Conservation (phyloP, 2,329 filamentous ascomycete genomes). For the Zalaria obscura region DNA sequence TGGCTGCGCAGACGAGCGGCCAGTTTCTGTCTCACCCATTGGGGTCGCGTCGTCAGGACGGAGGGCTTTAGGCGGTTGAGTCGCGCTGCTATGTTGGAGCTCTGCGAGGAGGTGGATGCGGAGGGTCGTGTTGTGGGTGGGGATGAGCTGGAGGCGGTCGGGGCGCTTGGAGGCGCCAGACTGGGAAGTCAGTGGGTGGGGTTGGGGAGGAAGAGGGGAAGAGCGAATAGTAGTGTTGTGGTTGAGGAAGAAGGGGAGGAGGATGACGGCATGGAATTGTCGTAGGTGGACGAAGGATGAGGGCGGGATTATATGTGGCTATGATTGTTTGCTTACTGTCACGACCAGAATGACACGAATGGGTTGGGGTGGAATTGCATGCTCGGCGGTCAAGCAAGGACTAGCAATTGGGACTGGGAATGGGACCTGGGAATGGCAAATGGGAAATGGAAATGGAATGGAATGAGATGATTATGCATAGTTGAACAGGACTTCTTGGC, state of each 20-base stretch:
- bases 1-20: constrained; percentile 86
- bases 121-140: constrained; percentile 85
- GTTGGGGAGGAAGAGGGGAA: constrained; percentile 28
- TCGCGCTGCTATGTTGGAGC: constrained; percentile 67
- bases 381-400: too few relatives aligned
- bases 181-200: constrained; percentile 25
- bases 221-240: constrained; percentile 24
- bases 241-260: constrained; percentile 13
- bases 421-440: too few relatives aligned
- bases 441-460: too few relatives aligned
- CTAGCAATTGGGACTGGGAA: too few relatives aligned
- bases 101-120: constrained; percentile 85
- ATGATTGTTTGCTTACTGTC: too few relatives aligned
- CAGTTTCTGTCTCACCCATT: constrained; percentile 79
- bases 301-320: too few relatives aligned
- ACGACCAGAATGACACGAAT: too few relatives aligned
- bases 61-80: constrained; percentile 72
- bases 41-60: constrained; percentile 86
- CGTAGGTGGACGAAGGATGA: too few relatives aligned
- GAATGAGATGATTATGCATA: too few relatives aligned
- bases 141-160: constrained; percentile 58
- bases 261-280: constrained; percentile 17
- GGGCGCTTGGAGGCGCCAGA: constrained; percentile 36
- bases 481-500: too few relatives aligned
- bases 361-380: too few relatives aligned